Evolutionary conservation across 345 rosid species (phyloP), one percentile per base, ranked within the genome.

Genomic region (Triadica sebifera): DNA sequence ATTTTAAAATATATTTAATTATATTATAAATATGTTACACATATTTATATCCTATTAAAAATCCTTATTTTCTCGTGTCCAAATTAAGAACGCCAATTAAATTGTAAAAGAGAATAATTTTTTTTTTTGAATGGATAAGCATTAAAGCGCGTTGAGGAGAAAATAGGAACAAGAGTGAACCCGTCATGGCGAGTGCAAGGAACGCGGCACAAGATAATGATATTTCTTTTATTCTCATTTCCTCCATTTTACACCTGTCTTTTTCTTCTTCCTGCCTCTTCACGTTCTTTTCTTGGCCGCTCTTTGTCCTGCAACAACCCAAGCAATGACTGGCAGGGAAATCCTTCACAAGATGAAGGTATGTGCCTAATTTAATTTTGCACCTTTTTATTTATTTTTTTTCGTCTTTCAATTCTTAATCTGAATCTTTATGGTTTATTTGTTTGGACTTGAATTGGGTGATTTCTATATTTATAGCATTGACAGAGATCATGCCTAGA

Each of bases 301-400:
- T 19, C 60, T 77, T 51, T 38, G 45, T 74, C 19, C 47, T 25
- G 8, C 7, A 60, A 19, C 53, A 29, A 29, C 34, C 34, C 34
- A 29, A 65, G 52, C 86, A 80, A 92, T 94, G 98, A 34, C 76
- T 46, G 91, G 96, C 69, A 94, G 20, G 75, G 92, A 94, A 65
- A 85, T 91, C 81, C 79, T 92, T 52, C 78, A 83, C 76, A 92
- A 88, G 85, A 86, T 92, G 97, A 94, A 94, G 90, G 95, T 90
- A 73, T 39, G 45, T 5, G 4, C 4, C 19, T 53, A 8, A 8
- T 34, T 62, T 17, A n/a, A 34, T 61, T 61, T 37, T 13, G 11
- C 38, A 12, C 16, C 2, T 29, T 24, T 20, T 29, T 6, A 25
- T 39, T 0, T 2, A n/a, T 76, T 72, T 59, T 12, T 65, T 55